Evolutionary conservation across 176 grass and related monocot genomes (phyloP), one percentile per base, ranked within the genome.

Genomic region (Puccinellia tenuiflora): DNA sequence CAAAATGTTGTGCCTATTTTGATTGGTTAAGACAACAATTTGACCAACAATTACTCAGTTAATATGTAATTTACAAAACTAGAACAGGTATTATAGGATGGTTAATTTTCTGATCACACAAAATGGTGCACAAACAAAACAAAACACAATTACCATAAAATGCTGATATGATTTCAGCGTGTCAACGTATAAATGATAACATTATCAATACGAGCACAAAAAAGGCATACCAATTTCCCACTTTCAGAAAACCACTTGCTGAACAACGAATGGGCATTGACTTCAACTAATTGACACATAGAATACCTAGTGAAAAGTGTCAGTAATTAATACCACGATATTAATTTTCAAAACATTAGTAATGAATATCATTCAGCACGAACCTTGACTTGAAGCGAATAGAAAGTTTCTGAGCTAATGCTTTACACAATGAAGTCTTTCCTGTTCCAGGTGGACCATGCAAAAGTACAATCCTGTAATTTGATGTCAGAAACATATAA

Each of bases 161-260:
- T 11, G 5, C 3, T 66, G 75, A 63, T 76, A 18, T 75, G 30
- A 81, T 51, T 60, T 60, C 9, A 76, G 31, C 52, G 26, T 63
- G 33, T 79, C 34, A 78, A 86, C 48, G 2, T 57, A 57, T 42
- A 8, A 15, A 80, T 12, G 2, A 65, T 86, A 55, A 63, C 16
- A 56, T 29, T 30, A 28, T 55, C 26, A 5, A 15, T 55, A 53
- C 30, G 62, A 47, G 34, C 53, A 82, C 52, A 77, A 60, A 62
- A 63, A 87, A n/a, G 54, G 25, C 92, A 20, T 99, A 99, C 96
- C 91, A 99, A 47, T 92, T 99, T 99, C 47, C 96, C 96, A 86
- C 96, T 99, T 92, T 99, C 96, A 86, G 96, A 99, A 88, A 99
- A 99, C 96, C 96, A 99, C 89, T 99, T 99, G 91, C 96, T 99